A percentile compares a stretch with the other conserved stretches of the same genome.
Evolutionary conservation across 164 flowering plant species (phyloP).

Genomic region (Amborella trichopoda): DNA sequence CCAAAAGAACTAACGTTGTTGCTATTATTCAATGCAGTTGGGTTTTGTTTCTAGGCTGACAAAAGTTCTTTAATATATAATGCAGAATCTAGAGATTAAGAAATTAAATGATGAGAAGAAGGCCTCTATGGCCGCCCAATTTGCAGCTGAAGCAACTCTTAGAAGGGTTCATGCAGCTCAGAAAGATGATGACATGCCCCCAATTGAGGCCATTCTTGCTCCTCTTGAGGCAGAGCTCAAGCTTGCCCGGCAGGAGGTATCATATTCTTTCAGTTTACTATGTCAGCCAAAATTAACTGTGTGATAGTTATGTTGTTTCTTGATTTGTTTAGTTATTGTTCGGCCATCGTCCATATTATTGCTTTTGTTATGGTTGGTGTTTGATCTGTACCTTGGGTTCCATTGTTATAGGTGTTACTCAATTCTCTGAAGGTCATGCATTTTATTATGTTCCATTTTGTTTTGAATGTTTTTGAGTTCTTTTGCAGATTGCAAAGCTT

Average conservation of each 20-base stretch:
- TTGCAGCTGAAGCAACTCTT: slow-evolving; percentile 89
- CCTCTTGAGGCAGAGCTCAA: slow-evolving; percentile 84
- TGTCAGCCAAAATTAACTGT: background rate
- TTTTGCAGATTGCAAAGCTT: slow-evolving; percentile 55
- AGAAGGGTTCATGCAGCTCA: slow-evolving; percentile 90
- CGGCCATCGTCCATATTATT: background rate
- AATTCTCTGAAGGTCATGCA: background rate
- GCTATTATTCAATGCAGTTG: background rate
- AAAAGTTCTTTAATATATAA: background rate
- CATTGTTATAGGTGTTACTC: too few relatives aligned
- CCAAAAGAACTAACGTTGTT: background rate
- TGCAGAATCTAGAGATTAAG: slow-evolving; percentile 79
- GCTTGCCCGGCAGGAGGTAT: slow-evolving; percentile 71
- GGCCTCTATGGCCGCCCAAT: slow-evolving; percentile 86
- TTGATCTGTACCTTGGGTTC: too few relatives aligned
- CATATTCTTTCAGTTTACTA: background rate
- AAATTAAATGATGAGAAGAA: slow-evolving; percentile 85
- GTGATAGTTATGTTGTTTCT: background rate
- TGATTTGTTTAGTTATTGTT: background rate
- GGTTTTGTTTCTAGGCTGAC: background rate
- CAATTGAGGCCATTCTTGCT: slow-evolving; percentile 85
- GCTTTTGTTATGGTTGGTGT: background rate
- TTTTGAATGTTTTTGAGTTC: slow-evolving; percentile 1
- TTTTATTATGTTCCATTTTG: background rate
- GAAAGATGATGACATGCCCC: slow-evolving; percentile 93